These are phyloP conservation scores for Cyclanthera cordifolia DNA, from an alignment of 306 rosid genomes.

Conservation along the genomic window DNA sequence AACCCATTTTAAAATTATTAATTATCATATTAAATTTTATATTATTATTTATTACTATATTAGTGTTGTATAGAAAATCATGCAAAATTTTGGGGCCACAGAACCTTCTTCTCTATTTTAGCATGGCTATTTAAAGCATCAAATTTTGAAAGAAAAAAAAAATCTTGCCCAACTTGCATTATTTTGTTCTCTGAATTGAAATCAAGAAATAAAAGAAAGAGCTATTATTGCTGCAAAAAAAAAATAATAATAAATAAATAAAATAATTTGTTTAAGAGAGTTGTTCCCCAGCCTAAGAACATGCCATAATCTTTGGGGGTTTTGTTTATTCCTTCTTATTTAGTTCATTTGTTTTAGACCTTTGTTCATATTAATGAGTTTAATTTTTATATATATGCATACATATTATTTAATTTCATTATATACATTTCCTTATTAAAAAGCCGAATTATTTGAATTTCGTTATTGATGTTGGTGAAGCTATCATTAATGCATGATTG, in stretches of 20 bases:
- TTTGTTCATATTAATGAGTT: not conserved
- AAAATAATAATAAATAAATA: slow-evolving; percentile 12
- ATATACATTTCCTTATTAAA: not conserved
- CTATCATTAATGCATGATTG: slow-evolving; percentile 6
- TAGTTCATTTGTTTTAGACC: not conserved
- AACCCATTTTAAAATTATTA: no score
- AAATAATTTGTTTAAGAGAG: slow-evolving; percentile 9
- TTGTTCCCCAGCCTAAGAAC: slow-evolving; percentile 25
- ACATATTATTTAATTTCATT: not conserved
- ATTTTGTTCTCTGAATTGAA: not conserved
- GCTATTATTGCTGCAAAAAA: slow-evolving; percentile 6
- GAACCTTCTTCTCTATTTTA: no score
- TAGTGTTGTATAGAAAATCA: no score
- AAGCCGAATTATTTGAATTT: not conserved
- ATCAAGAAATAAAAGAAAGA: not conserved
- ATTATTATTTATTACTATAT: no score
- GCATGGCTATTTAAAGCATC: no score
- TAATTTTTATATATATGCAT: not conserved
- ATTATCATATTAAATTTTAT: no score
- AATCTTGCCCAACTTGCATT: slow-evolving; percentile 3
- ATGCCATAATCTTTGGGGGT: slow-evolving; percentile 16
- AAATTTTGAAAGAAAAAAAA: no score
- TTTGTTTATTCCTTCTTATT: not conserved
- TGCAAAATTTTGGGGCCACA: no score
- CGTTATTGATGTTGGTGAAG: not conserved